Evolutionary conservation across 805 yeast species (phyloP).

Genomic region (Myxozyma monticola): DNA sequence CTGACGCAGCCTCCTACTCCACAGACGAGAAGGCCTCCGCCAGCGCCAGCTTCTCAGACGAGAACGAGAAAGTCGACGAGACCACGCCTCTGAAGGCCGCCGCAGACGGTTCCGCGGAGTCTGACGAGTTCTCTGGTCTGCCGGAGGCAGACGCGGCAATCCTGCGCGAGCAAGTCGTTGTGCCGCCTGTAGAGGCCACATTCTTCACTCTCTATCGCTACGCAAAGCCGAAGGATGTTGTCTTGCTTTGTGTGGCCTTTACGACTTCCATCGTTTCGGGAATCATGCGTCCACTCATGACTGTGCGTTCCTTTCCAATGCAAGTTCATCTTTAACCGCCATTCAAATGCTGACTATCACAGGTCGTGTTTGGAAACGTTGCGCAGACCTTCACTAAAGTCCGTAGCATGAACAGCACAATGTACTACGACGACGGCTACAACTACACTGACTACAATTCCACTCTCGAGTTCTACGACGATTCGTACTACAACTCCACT

Average conservation of each 20-base stretch:
- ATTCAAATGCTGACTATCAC: constrained; percentile 51
- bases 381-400: constrained; percentile 41
- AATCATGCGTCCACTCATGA: constrained; percentile 43
- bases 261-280: constrained; percentile 32
- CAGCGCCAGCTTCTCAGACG: no score
- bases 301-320: constrained; percentile 39
- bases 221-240: constrained; percentile 34
- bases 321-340: constrained; percentile 46
- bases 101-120: constrained; percentile 3
- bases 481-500: constrained; percentile 6
- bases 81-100: constrained; percentile 18
- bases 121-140: constrained; percentile 30
- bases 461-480: constrained; percentile 1
- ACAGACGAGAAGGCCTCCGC: no score
- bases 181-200: constrained; percentile 31
- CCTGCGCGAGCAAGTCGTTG: constrained; percentile 38
- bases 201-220: constrained; percentile 37
- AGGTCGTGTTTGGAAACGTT: constrained; percentile 45
- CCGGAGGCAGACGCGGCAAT: constrained; percentile 38
- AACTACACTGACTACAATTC: constrained; percentile 34
- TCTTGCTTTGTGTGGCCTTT: constrained; percentile 37
- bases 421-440: constrained; percentile 34
- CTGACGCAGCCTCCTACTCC: no score
- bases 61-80: no score
- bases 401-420: background rate